phyloP scores from a whole-genome alignment of 2,329 filamentous ascomycete species.

The Phialophora chinensis region DNA sequence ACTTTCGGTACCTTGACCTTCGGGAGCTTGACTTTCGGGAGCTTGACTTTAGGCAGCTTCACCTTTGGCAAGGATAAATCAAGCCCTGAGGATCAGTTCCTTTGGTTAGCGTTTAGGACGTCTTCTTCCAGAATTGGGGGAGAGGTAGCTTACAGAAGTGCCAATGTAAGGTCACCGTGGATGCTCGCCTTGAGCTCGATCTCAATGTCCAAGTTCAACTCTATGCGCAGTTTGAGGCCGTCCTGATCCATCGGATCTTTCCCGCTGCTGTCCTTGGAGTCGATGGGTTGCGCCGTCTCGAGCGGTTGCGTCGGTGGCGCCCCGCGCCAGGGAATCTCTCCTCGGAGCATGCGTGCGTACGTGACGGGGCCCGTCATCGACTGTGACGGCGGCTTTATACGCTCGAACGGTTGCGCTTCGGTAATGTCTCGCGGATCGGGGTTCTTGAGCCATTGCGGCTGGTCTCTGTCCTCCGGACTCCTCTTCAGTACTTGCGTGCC shows the following conservation, averaged over 20 bases:
- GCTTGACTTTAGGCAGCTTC: slow-evolving; percentile 32
- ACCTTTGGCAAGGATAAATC: slow-evolving; percentile 35
- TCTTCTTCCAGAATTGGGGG: background rate
- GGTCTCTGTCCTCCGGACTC: slow-evolving; percentile 19
- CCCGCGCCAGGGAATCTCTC: slow-evolving; percentile 61
- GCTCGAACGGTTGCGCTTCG: slow-evolving; percentile 60
- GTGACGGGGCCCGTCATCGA: slow-evolving; percentile 64
- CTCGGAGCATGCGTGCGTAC: slow-evolving; percentile 58
- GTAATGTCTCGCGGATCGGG: slow-evolving; percentile 52
- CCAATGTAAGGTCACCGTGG: slow-evolving; percentile 80
- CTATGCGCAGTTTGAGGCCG: slow-evolving; percentile 69
- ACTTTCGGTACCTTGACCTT: slow-evolving; percentile 21
- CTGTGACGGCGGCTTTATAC: slow-evolving; percentile 61
- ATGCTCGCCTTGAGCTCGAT: slow-evolving; percentile 86
- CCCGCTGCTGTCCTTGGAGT: slow-evolving; percentile 52
- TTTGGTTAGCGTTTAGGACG: slow-evolving; percentile 36
- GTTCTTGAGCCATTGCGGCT: slow-evolving; percentile 37
- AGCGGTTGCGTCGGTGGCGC: slow-evolving; percentile 58
- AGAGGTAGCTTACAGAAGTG: slow-evolving; percentile 68
- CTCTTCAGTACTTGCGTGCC: slow-evolving; percentile 25
- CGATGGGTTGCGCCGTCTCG: slow-evolving; percentile 48
- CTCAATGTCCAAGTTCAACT: slow-evolving; percentile 81
- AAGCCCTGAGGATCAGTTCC: slow-evolving; percentile 38
- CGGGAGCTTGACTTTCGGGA: slow-evolving; percentile 10
- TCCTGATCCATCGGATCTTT: slow-evolving; percentile 50